A percentile compares a stretch with the other conserved stretches of the same genome.
Conservation (phyloP, 2,329 filamentous ascomycete species). For the Escovopsis sp. region DNA sequence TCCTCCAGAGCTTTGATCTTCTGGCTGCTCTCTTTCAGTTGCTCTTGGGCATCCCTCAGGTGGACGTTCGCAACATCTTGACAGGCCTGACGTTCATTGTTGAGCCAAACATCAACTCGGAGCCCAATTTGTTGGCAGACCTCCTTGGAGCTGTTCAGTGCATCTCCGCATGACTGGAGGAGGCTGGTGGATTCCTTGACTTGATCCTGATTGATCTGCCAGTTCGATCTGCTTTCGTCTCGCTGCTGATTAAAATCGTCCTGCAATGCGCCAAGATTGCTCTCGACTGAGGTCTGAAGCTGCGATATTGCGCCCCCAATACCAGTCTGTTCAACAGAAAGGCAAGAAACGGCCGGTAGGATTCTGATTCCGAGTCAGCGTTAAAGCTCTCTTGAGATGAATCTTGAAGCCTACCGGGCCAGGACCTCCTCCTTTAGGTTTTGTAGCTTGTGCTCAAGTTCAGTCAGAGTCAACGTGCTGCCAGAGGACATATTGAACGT, state of each 20-base stretch:
- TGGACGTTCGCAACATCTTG: slow-evolving; percentile 1
- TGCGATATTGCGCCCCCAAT: background rate
- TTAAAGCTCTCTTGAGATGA: background rate
- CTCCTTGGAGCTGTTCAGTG: slow-evolving; percentile 4
- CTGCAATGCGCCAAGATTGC: background rate
- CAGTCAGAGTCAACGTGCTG: slow-evolving; percentile 1
- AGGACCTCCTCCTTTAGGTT: slow-evolving; percentile 1
- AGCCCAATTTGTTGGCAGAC: slow-evolving; percentile 8
- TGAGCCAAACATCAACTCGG: slow-evolving; percentile 4
- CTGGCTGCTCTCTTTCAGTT: slow-evolving; percentile 10
- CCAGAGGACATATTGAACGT: background rate
- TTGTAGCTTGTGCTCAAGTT: slow-evolving; percentile 1
- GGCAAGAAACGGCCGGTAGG: background rate
- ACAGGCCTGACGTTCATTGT: slow-evolving; percentile 2
- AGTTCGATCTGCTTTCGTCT: background rate
- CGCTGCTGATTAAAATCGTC: slow-evolving; percentile 1
- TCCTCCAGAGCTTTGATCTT: slow-evolving; percentile 10
- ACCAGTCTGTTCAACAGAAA: background rate
- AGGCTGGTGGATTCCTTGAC: background rate
- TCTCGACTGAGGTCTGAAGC: background rate
- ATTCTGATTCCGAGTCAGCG: slow-evolving; percentile 1
- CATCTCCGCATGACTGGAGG: background rate
- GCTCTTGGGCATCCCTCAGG: slow-evolving; percentile 7
- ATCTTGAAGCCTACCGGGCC: background rate
- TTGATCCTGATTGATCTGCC: background rate